Percentiles rank a stretch among this genome's conserved stretches.
Conservation (phyloP, 2,329 filamentous ascomycete species). For the Sarocladiaceae sp. region DNA sequence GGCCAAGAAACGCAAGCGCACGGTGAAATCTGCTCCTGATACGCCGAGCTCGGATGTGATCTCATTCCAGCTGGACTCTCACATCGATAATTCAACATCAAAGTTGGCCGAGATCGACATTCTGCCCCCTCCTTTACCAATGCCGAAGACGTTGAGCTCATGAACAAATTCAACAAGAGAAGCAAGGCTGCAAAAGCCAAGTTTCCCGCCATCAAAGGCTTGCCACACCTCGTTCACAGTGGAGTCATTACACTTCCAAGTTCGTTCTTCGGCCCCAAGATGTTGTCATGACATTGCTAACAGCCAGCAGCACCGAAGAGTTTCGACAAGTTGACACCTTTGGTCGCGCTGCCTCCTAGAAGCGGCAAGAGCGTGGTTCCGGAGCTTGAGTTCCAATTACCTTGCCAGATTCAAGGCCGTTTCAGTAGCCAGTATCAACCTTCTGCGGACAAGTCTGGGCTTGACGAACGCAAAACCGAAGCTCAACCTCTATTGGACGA, state of each 20-base stretch:
- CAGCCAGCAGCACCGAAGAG: slow-evolving; percentile 32
- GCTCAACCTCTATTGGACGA: slow-evolving; percentile 34
- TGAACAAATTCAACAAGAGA: slow-evolving; percentile 35
- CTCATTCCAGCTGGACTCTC: slow-evolving; percentile 20
- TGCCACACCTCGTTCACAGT: slow-evolving; percentile 32
- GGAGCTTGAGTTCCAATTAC: slow-evolving; percentile 33
- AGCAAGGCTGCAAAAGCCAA: slow-evolving; percentile 31
- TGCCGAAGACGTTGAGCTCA: slow-evolving; percentile 29
- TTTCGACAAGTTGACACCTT: slow-evolving; percentile 39
- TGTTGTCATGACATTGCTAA: background rate
- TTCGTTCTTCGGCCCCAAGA: slow-evolving; percentile 13
- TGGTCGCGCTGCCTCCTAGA: slow-evolving; percentile 36
- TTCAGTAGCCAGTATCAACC: slow-evolving; percentile 38
- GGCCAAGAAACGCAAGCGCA: slow-evolving; percentile 35
- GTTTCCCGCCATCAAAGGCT: slow-evolving; percentile 33
- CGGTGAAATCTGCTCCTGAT: slow-evolving; percentile 23
- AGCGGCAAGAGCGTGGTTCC: slow-evolving; percentile 34
- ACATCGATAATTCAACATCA: slow-evolving; percentile 22
- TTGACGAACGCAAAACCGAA: slow-evolving; percentile 37
- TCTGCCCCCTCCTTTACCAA: slow-evolving; percentile 25
- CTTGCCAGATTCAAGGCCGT: slow-evolving; percentile 39
- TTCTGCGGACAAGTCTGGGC: slow-evolving; percentile 31
- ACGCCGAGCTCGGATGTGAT: slow-evolving; percentile 19
- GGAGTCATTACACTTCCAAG: slow-evolving; percentile 36
- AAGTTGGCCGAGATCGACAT: slow-evolving; percentile 31